phyloP scores from a whole-genome alignment of 1,284 basidiomycete genomes.

The Termitomyces sp. region DNA sequence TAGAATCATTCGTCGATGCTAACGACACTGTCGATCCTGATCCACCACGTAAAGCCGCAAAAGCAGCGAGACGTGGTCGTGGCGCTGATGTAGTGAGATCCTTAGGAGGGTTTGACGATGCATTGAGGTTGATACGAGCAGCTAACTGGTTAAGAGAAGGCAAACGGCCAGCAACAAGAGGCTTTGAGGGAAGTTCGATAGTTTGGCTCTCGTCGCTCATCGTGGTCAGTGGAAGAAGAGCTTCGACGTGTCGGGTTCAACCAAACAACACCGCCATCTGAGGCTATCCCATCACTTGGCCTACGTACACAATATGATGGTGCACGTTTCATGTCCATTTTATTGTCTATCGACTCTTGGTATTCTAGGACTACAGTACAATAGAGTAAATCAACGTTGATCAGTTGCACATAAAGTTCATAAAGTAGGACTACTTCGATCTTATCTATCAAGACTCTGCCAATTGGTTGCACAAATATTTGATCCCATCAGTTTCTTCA shows the following conservation, averaged over 20 bases:
- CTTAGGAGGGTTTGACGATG: conserved; percentile 28
- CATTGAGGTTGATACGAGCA: conserved; percentile 58
- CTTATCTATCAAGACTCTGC: too few species aligned
- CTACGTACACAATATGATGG: neutral
- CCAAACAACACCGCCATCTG: conserved; percentile 18
- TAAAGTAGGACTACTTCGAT: too few species aligned
- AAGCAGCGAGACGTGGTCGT: conserved; percentile 71
- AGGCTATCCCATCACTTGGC: neutral
- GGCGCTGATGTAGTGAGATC: conserved; percentile 28
- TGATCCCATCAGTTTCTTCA: too few species aligned
- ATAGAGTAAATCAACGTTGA: too few species aligned
- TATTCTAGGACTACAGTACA: too few species aligned
- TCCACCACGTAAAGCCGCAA: conserved; percentile 56
- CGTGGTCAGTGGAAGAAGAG: conserved; percentile 16
- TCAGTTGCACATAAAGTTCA: too few species aligned
- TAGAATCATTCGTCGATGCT: conserved; percentile 55
- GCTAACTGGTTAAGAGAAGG: conserved; percentile 79
- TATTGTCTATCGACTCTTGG: neutral
- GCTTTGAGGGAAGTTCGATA: conserved; percentile 19
- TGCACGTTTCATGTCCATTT: neutral
- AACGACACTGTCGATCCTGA: conserved; percentile 47
- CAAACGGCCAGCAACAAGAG: conserved; percentile 34
- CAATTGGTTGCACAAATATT: too few species aligned
- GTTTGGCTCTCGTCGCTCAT: conserved; percentile 20
- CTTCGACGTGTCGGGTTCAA: neutral